phyloP scores from a whole-genome alignment of 495 filamentous ascomycete genomes.

The Oleoguttula mirabilis region DNA sequence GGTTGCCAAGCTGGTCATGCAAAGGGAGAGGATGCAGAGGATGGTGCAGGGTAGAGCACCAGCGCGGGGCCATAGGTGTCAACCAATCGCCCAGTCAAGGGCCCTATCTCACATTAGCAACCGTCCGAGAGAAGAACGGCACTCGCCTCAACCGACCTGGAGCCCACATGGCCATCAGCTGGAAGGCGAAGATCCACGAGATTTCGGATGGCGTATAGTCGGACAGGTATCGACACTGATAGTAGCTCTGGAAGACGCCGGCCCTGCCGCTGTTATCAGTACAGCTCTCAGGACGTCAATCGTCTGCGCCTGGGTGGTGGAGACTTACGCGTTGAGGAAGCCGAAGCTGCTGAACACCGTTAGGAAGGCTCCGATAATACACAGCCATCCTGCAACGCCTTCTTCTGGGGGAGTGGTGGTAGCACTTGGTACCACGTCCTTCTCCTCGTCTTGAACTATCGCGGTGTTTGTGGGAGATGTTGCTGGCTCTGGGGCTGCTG shows the following conservation, averaged over 20 bases:
- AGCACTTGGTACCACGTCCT: too few species aligned
- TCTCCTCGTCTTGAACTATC: too few species aligned
- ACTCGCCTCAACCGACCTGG: too few species aligned
- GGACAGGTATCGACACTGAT: background rate
- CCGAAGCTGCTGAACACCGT: background rate
- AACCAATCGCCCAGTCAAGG: background rate
- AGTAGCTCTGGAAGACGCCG: background rate
- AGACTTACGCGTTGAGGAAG: background rate
- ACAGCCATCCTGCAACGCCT: background rate
- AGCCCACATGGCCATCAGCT: background rate
- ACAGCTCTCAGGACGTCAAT: background rate
- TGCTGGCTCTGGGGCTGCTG: too few species aligned
- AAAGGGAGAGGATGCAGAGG: background rate
- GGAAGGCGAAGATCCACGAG: background rate
- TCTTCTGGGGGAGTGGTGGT: too few species aligned
- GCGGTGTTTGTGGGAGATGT: too few species aligned
- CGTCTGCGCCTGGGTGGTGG: background rate
- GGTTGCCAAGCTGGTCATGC: background rate
- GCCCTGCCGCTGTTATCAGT: background rate
- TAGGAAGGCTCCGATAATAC: background rate
- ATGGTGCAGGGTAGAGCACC: background rate
- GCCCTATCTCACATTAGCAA: too few species aligned
- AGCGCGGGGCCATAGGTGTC: background rate
- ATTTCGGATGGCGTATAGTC: background rate
- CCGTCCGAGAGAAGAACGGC: too few species aligned